Conservation (phyloP, 441 rosid species). For the Populus hybrid region DNA sequence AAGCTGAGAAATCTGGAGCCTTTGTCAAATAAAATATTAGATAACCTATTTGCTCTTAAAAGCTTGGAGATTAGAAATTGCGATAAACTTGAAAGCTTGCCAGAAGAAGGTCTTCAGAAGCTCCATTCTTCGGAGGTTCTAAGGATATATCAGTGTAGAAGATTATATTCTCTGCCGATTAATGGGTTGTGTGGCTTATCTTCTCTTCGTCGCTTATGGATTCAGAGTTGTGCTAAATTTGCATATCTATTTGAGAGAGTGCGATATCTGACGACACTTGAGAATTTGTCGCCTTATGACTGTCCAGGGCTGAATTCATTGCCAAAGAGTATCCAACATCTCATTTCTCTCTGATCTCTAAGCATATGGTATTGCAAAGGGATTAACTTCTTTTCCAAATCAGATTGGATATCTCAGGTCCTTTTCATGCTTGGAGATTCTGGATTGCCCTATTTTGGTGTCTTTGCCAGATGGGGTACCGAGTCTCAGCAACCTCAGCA, state of each 20-base stretch:
- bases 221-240: too few relatives aligned
- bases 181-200: too few relatives aligned
- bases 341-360: neutral
- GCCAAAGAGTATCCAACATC: too few relatives aligned
- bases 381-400: neutral
- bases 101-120: conserved; percentile 8
- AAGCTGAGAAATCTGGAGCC: too few relatives aligned
- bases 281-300: neutral
- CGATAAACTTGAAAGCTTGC: conserved; percentile 9
- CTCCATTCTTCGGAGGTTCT: conserved; percentile 3
- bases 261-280: neutral
- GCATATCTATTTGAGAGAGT: neutral
- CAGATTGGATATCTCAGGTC: conserved; percentile 4
- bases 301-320: too few relatives aligned
- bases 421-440: neutral
- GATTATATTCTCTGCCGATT: neutral
- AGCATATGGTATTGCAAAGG: too few relatives aligned
- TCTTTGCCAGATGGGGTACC: too few relatives aligned
- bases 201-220: too few relatives aligned
- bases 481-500: neutral
- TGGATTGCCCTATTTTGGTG: too few relatives aligned
- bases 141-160: neutral
- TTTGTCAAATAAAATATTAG: too few relatives aligned
- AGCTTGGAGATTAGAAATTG: fast-evolving
- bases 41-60: conserved; percentile 1